phyloP scores from a whole-genome alignment of 768 basidiomycete genomes.

The Tricholoma furcatifolium region DNA sequence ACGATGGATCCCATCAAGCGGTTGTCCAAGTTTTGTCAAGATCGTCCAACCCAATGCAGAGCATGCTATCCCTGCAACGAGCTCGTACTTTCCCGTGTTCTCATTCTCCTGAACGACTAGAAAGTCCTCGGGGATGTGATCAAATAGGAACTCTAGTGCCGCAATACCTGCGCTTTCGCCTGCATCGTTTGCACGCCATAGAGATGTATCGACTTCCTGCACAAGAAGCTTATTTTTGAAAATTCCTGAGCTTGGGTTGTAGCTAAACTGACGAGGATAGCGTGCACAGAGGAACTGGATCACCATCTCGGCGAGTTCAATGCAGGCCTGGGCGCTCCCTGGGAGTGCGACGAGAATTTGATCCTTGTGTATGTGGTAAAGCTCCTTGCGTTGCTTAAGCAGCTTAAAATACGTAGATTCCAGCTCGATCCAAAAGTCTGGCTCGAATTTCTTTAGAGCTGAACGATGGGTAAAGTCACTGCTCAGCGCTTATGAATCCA shows the following conservation, averaged over 20 bases:
- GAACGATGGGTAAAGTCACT: neutral
- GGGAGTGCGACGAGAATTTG: conserved; percentile 44
- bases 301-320: conserved; percentile 54
- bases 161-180: neutral
- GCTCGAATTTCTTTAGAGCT: conserved; percentile 49
- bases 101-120: conserved; percentile 40
- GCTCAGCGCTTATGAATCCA: neutral
- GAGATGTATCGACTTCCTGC: neutral
- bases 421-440: conserved; percentile 57
- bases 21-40: conserved; percentile 43
- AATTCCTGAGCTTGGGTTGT: conserved; percentile 29
- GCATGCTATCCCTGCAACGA: conserved; percentile 43
- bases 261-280: conserved; percentile 52
- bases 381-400: conserved; percentile 38
- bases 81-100: conserved; percentile 40
- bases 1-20: conserved; percentile 43
- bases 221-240: conserved; percentile 47
- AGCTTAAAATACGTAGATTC: conserved; percentile 50
- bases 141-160: conserved; percentile 38
- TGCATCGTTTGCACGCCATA: neutral
- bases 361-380: conserved; percentile 38
- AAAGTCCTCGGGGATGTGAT: conserved; percentile 56
- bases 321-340: conserved; percentile 47
- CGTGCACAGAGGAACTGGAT: conserved; percentile 56
- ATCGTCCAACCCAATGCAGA: conserved; percentile 54